Evolutionary conservation across 768 basidiomycete genomes (phyloP), one percentile per base, ranked within the genome.

Genomic region (Boletus subcaerulescens): DNA sequence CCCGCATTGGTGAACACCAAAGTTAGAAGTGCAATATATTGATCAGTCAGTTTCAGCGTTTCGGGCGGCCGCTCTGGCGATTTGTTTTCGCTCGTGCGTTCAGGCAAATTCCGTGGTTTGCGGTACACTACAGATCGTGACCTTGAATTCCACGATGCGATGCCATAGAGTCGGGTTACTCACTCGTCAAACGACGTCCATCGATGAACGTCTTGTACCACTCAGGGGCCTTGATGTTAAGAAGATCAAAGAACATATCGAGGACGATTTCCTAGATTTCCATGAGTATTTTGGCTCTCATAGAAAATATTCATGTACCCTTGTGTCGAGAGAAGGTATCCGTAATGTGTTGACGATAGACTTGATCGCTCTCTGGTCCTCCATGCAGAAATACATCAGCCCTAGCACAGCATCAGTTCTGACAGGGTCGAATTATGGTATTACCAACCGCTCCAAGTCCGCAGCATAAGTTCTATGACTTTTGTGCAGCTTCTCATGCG

Each of bases 131-230:
- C 3, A 53, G 45, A 20, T n/a, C 3, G 8, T 38, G 7, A 36
- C 5, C n/a, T 36, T 52, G 14, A 48, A 33, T 52, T 43, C 42
- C 18, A 49, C 22, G 33, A 11, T 11, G 47, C 18, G 33, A 9
- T 11, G 12, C 12, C n/a, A 58, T 18, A 18, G 26, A 43, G 24
- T 22, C 45, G 38, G 26, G 36, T n/a, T 44, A 62, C 85, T 57
- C 65, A 94, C 94, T 89, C 3, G 93, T 96, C 50, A 97, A 72
- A 29, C 94, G 79, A 45, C 91, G 83, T 12, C 93, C 94, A 52
- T 88, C 88, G 35, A 97, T 87, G 64, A 96, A 98, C 0, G 91
- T 89, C 63, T 92, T 83, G 67, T 92, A 91, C 93, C 95, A 98
- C 43, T 89, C 88, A 2, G 93, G 91, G 0, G 89, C 81, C 68